Evolutionary conservation across 805 yeast species (phyloP), one percentile per base, ranked within the genome.

Genomic region (Myxozyma melibiosi): DNA sequence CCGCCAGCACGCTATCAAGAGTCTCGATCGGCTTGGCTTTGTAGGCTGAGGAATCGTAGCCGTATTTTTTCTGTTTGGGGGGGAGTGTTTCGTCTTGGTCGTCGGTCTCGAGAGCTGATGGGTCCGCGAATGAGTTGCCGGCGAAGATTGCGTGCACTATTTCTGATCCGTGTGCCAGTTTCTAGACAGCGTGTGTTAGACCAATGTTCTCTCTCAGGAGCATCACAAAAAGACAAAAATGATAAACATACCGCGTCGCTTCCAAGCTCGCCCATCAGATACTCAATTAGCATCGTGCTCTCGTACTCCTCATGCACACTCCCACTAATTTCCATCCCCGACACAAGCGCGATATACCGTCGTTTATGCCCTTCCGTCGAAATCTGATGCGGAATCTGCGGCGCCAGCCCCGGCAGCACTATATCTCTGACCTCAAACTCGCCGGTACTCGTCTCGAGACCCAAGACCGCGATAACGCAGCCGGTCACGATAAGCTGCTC

Each of bases 361-460:
- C 53, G 1, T 45, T 64, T 41, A 62, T 54, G 31, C 16, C 42
- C 25, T 9, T 65, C 37, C 33, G 14, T 25, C 8, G 27, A 13
- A 2, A 44, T 22, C 5, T 37, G 14, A n/a, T 35, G 22, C 11
- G 59, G 74, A 6, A 66, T 65, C 67, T 87, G 95, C 0, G 83
- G 82, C 1, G 88, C 77, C 16, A 80, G 70, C 11, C 78, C 78
- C 0, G 98, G 96, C 64, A 83, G 86, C 1, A 81, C 81, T 1
- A 91, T 76, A 67, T 91, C 98, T 64, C 88, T 81, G 4, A 89
- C 88, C 57, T 86, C 88, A 70, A 94, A 91, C 1, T 84, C 77
- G 2, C 98, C 98, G 0, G 90, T 84, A 44, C 80, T 83, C 7
- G 86, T 78, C 68, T 91, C 97, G 74, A 88, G 84, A 0, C 99